A percentile compares a stretch with the other conserved stretches of the same genome.
phyloP scores from a whole-genome alignment of 768 basidiomycete genomes.

The Boletus pseudo-olivaceus region DNA sequence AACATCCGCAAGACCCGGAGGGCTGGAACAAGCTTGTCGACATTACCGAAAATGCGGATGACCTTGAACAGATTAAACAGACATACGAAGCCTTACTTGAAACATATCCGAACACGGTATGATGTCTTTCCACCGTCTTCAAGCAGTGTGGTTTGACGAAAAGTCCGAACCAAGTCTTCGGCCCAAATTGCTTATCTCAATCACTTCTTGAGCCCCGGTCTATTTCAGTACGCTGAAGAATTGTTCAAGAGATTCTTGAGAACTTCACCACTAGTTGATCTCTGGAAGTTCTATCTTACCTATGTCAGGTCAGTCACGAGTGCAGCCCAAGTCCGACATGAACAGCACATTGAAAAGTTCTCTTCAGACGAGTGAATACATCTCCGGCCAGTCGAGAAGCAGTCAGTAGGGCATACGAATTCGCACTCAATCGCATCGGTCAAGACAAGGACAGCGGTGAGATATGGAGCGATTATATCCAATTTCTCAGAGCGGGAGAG shows the following conservation, averaged over 20 bases:
- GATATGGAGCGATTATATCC: constrained; percentile 93
- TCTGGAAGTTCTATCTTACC: constrained; percentile 91
- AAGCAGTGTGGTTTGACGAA: constrained; percentile 24
- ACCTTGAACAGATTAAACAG: constrained; percentile 75
- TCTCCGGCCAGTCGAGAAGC: constrained; percentile 67
- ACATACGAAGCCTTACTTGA: constrained; percentile 81
- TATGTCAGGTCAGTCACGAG: constrained; percentile 74
- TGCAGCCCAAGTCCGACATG: constrained; percentile 6
- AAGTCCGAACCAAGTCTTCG: constrained; percentile 50
- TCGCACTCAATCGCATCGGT: constrained; percentile 84
- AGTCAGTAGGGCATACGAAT: constrained; percentile 89
- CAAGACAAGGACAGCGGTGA: constrained; percentile 89
- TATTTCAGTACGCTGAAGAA: constrained; percentile 75
- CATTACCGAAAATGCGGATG: constrained; percentile 70
- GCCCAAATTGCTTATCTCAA: constrained; percentile 84
- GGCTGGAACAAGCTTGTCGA: constrained; percentile 76
- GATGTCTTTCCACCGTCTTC: constrained; percentile 35
- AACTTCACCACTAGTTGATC: constrained; percentile 80
- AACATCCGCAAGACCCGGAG: constrained; percentile 72
- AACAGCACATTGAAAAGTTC: constrained; percentile 9
- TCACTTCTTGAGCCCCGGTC: constrained; percentile 64
- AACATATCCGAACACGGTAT: constrained; percentile 89
- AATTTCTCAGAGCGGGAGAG: constrained; percentile 78
- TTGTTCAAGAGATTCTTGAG: constrained; percentile 88
- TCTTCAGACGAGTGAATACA: constrained; percentile 61